These are phyloP conservation scores for Chaetoceros muelleri DNA, from an alignment of 108 stramenopile species.

Conservation along the genomic window DNA sequence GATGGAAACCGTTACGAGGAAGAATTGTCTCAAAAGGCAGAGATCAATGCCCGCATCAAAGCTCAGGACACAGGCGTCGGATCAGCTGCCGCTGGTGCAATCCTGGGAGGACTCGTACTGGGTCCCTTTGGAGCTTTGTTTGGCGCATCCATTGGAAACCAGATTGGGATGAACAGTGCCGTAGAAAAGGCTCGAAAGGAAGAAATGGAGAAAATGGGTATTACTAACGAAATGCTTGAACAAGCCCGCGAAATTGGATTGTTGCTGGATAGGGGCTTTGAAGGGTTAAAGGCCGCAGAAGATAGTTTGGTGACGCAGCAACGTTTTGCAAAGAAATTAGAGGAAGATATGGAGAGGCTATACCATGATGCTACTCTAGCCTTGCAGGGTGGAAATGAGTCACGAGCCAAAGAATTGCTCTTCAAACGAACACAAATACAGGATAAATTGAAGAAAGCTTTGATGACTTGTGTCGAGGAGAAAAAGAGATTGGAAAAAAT, in stretches of 20 bases:
- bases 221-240: conserved; percentile 68
- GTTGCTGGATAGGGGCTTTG: conserved; percentile 44
- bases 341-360: conserved; percentile 31
- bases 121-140: conserved; percentile 80
- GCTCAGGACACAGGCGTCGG: conserved; percentile 17
- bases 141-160: conserved; percentile 65
- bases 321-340: conserved; percentile 41
- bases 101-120: conserved; percentile 55
- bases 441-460: conserved; percentile 51
- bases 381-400: conserved; percentile 41
- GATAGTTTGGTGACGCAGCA: conserved; percentile 64
- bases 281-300: conserved; percentile 47
- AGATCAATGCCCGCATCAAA: conserved; percentile 6
- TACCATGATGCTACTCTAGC: conserved; percentile 61
- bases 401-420: conserved; percentile 42
- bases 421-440: conserved; percentile 41
- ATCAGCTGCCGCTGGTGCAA: conserved; percentile 57
- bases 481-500: conserved; percentile 41
- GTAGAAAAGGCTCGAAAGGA: conserved; percentile 51
- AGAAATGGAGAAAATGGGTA: conserved; percentile 64
- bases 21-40: conserved; percentile 6
- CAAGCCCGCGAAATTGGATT: conserved; percentile 51
- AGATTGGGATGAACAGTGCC: conserved; percentile 37
- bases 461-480: conserved; percentile 49
- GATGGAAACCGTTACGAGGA: background rate